A percentile compares a stretch with the other conserved stretches of the same genome.
These are phyloP conservation scores for Phascolomyces articulosus DNA, from an alignment of 371 early-diverging fungal genomes.

Conservation along the genomic window DNA sequence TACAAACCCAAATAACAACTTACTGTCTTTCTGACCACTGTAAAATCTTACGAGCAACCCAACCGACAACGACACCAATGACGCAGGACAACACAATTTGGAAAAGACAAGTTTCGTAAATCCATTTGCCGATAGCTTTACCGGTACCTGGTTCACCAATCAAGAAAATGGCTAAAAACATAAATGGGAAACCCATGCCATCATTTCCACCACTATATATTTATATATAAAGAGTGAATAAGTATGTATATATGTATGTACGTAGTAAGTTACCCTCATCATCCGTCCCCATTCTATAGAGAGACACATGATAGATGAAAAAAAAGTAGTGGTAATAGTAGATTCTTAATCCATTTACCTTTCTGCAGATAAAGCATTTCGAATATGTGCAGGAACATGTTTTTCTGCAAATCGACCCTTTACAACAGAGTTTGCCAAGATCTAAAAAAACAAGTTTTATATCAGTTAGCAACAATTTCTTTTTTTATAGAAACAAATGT, in stretches of 20 bases:
- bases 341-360: slow-evolving; percentile 49
- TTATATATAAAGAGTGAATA: not conserved
- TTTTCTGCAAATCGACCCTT: slow-evolving; percentile 97
- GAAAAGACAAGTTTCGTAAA: slow-evolving; percentile 77
- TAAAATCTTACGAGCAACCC: slow-evolving; percentile 70
- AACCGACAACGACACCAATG: slow-evolving; percentile 85
- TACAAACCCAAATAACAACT: slow-evolving; percentile 10
- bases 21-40: slow-evolving; percentile 74
- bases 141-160: slow-evolving; percentile 60
- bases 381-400: slow-evolving; percentile 87
- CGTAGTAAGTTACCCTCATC: too few species aligned
- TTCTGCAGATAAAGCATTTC: slow-evolving; percentile 90
- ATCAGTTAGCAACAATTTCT: not conserved
- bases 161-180: slow-evolving; percentile 81
- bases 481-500: not conserved
- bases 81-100: slow-evolving; percentile 75
- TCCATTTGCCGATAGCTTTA: slow-evolving; percentile 78
- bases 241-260: too few species aligned
- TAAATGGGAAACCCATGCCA: slow-evolving; percentile 88
- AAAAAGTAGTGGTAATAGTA: too few species aligned
- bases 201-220: slow-evolving; percentile 77
- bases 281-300: too few species aligned
- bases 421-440: slow-evolving; percentile 93
- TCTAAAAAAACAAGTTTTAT: slow-evolving; percentile 23
- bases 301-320: too few species aligned